Percentiles rank a stretch among this genome's conserved stretches.
phyloP scores from a whole-genome alignment of 1,284 basidiomycete genomes.

The Anthracocystis walkeri region DNA sequence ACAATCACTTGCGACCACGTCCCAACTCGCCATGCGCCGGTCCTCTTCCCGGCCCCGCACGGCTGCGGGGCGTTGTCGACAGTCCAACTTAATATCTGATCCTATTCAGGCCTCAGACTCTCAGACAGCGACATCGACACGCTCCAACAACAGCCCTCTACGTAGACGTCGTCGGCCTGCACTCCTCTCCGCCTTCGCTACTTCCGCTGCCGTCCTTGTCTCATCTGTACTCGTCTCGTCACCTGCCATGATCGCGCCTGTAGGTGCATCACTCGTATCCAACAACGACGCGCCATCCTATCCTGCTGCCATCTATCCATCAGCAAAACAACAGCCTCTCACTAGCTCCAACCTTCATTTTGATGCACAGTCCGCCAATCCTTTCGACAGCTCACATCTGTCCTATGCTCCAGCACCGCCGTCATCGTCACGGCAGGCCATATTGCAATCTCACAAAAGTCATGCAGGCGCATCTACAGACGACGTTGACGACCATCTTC shows the following conservation, averaged over 20 bases:
- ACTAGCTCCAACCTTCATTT: background rate
- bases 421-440: conserved; percentile 11
- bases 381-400: background rate
- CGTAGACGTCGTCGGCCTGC: conserved; percentile 15
- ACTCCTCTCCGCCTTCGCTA: conserved; percentile 19
- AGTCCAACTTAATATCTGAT: background rate
- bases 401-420: conserved; percentile 7
- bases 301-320: conserved; percentile 4
- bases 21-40: conserved; percentile 30
- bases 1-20: background rate
- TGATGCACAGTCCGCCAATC: background rate
- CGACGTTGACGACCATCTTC: conserved; percentile 30
- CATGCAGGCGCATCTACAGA: conserved; percentile 1
- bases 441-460: background rate
- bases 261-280: conserved; percentile 10
- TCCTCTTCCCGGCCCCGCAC: conserved; percentile 13
- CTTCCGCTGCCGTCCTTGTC: conserved; percentile 40
- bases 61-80: background rate
- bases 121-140: background rate
- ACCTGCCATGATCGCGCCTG: conserved; percentile 40
- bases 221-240: conserved; percentile 49
- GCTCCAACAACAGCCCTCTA: background rate
- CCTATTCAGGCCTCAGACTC: background rate
- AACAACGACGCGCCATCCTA: background rate
- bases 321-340: conserved; percentile 1